Percentiles rank a stretch among this genome's conserved stretches.
Evolutionary conservation across 2,329 filamentous ascomycete genomes (phyloP).

Genomic region (Paraphoma sp.): DNA sequence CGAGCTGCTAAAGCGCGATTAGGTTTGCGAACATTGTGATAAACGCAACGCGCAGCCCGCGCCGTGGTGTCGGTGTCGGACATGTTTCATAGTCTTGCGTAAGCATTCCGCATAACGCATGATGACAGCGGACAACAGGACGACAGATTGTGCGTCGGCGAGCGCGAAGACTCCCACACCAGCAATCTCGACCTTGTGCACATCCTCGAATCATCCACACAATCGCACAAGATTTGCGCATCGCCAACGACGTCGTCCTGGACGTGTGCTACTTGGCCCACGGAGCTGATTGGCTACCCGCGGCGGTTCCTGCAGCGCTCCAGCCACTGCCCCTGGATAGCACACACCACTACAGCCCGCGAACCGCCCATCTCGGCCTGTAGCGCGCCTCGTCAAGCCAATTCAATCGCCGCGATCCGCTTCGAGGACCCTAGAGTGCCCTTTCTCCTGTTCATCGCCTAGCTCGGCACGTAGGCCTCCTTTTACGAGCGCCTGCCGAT

Average conservation of each 20-base stretch:
- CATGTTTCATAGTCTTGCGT: not conserved
- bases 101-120: not conserved
- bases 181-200: not conserved
- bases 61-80: not conserved
- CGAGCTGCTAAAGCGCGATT: not conserved
- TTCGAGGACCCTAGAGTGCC: constrained; percentile 28
- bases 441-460: constrained; percentile 25
- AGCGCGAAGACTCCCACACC: not conserved
- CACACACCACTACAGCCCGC: constrained; percentile 29
- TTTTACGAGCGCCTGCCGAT: constrained; percentile 35
- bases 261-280: not conserved
- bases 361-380: constrained; percentile 26
- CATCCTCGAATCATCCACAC: constrained; percentile 3
- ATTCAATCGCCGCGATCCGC: constrained; percentile 39
- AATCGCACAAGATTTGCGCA: not conserved
- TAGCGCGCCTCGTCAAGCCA: constrained; percentile 33
- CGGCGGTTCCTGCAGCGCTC: constrained; percentile 33
- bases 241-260: not conserved
- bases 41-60: not conserved
- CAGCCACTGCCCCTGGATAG: constrained; percentile 22
- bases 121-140: not conserved
- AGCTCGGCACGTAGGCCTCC: constrained; percentile 33
- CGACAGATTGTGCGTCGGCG: not conserved
- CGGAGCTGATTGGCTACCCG: constrained; percentile 14
- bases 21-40: not conserved